phyloP scores from a whole-genome alignment of 73 alveolate species.

The Paramecium caudatum region DNA sequence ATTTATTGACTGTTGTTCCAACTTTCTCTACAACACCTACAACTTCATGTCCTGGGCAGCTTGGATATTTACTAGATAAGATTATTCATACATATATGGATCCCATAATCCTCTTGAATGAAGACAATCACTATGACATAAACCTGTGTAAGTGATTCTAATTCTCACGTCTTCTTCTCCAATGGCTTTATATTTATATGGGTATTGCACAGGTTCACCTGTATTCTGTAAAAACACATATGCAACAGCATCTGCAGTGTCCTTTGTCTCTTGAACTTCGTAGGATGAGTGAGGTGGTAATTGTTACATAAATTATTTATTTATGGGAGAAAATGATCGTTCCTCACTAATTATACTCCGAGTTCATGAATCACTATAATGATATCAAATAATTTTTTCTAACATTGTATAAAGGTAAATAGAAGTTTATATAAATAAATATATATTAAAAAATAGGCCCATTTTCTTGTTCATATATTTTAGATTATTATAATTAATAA shows the following conservation, averaged over 20 bases:
- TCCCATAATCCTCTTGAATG: constrained; percentile 81
- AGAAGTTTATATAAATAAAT: too few species aligned
- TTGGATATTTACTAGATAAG: constrained; percentile 76
- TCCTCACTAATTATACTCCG: not conserved
- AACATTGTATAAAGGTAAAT: too few species aligned
- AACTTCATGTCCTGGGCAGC: constrained; percentile 90
- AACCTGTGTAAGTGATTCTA: constrained; percentile 80
- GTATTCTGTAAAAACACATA: not conserved
- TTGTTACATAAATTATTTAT: constrained; percentile 57
- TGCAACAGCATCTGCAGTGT: constrained; percentile 70
- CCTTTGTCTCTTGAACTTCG: constrained; percentile 5
- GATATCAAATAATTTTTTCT: too few species aligned
- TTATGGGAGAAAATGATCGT: constrained; percentile 32
- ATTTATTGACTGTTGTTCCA: constrained; percentile 78
- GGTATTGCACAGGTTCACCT: constrained; percentile 48
- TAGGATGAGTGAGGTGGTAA: constrained; percentile 51
- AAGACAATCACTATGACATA: constrained; percentile 84
- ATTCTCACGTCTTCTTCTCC: constrained; percentile 82
- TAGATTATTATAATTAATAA: too few species aligned
- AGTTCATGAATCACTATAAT: constrained; percentile 46
- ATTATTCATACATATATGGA: constrained; percentile 5
- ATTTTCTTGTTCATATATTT: too few species aligned
- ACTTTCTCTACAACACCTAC: constrained; percentile 80
- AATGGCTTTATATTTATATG: constrained; percentile 71
- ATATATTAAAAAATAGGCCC: too few species aligned